Evolutionary conservation across 441 rosid species (phyloP).

Genomic region (Flueggea neowawraea): DNA sequence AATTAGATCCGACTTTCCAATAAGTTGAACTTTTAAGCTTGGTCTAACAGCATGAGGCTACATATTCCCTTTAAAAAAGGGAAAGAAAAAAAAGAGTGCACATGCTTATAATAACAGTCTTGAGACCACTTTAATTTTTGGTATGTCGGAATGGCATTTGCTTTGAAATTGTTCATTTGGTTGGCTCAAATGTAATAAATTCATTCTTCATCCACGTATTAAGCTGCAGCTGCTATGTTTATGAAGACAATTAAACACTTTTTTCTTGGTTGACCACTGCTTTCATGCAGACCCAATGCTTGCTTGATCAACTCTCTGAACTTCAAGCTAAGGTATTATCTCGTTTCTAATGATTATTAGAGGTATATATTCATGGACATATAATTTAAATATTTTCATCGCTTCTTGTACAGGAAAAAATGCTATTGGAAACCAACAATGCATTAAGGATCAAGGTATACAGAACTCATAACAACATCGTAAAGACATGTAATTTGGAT

Average conservation of each 20-base stretch:
- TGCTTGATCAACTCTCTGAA: constrained; percentile 41
- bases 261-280: not conserved
- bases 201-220: not conserved
- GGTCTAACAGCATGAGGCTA: too few species aligned
- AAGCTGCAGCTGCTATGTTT: not conserved
- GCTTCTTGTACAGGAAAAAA: constrained; percentile 36
- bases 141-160: too few species aligned
- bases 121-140: too few species aligned
- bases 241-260: not conserved
- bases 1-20: too few species aligned
- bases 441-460: constrained; percentile 42
- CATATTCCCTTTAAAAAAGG: too few species aligned
- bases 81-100: too few species aligned
- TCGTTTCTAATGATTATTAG: not conserved
- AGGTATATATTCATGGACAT: not conserved
- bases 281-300: constrained; percentile 33
- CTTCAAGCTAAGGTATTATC: constrained; percentile 45
- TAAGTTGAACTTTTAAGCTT: too few species aligned
- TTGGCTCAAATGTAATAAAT: too few species aligned
- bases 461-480: not conserved
- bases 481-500: not conserved
- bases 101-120: too few species aligned
- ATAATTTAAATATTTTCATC: not conserved
- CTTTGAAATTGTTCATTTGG: too few species aligned
- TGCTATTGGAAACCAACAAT: constrained; percentile 38